Percentiles rank a stretch among this genome's conserved stretches.
These are phyloP conservation scores for Podila horticola DNA, from an alignment of 192 early-diverging fungal genomes.

Conservation along the genomic window DNA sequence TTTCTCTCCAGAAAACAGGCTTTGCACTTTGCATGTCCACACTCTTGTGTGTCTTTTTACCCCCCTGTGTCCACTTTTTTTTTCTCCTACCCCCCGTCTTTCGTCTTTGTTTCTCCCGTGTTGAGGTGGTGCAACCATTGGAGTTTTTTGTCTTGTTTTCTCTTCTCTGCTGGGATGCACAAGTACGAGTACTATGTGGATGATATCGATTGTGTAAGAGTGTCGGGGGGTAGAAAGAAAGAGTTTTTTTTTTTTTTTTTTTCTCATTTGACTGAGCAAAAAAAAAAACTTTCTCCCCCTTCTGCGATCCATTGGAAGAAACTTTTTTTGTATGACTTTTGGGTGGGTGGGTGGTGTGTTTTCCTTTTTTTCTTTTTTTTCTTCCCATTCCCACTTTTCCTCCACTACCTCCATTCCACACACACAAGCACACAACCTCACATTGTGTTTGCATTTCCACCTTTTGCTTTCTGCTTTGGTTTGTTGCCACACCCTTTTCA, in stretches of 20 bases:
- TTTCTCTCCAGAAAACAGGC: no score
- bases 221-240: not conserved
- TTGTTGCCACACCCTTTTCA: not conserved
- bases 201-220: no score
- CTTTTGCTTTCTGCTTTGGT: not conserved
- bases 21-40: no score
- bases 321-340: not conserved
- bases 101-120: not conserved
- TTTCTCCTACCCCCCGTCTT: not conserved
- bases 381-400: not conserved
- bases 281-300: not conserved
- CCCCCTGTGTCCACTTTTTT: not conserved
- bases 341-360: no score
- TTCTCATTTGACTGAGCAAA: not conserved
- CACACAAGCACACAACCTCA: no score
- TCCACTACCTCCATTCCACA: not conserved
- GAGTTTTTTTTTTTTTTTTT: not conserved
- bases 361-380: not conserved
- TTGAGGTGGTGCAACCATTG: no score
- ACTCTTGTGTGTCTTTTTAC: not conserved
- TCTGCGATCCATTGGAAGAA: not conserved
- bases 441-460: not conserved
- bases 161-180: no score
- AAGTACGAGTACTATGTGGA: no score
- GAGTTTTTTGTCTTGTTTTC: no score